Evolutionary conservation across 2,329 filamentous ascomycete species (phyloP).

Genomic region (Fusarium buxicola): DNA sequence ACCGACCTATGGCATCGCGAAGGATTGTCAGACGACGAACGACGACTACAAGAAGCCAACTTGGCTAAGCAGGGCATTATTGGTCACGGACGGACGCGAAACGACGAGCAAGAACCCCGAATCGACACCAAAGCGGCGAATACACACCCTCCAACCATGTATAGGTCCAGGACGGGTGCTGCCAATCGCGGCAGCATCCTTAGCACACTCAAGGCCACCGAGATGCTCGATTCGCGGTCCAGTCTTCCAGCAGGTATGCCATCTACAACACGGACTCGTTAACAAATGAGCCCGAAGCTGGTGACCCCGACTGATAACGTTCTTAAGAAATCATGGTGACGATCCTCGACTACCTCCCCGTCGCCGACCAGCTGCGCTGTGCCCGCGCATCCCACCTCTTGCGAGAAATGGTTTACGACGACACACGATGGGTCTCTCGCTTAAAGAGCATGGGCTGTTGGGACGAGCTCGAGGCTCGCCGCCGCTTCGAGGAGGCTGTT

Average conservation of each 20-base stretch:
- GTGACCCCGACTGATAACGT: conserved; percentile 15
- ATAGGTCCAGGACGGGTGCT: conserved; percentile 57
- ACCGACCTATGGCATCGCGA: conserved; percentile 25
- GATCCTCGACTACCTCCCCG: conserved; percentile 89
- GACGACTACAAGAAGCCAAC: conserved; percentile 12
- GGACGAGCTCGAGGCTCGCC: conserved; percentile 88
- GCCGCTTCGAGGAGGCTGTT: conserved; percentile 79
- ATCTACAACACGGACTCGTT: not conserved
- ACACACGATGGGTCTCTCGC: conserved; percentile 91
- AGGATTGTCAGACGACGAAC: conserved; percentile 24
- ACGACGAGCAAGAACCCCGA: not conserved
- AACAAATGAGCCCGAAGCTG: not conserved
- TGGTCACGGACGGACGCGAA: not conserved
- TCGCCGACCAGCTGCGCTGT: conserved; percentile 86
- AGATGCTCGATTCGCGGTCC: conserved; percentile 83
- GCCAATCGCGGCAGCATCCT: conserved; percentile 68
- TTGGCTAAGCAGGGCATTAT: not conserved
- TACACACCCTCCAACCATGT: conserved; percentile 50
- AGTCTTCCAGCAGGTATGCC: conserved; percentile 81
- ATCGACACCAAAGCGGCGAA: conserved; percentile 11
- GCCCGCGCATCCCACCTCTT: conserved; percentile 86
- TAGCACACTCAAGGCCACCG: conserved; percentile 80
- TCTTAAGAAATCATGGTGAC: conserved; percentile 82
- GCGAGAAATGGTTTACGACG: conserved; percentile 99
- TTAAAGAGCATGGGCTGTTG: conserved; percentile 90